Evolutionary conservation across 306 rosid species (phyloP).

Genomic region (Amphicarpaea edgeworthii): DNA sequence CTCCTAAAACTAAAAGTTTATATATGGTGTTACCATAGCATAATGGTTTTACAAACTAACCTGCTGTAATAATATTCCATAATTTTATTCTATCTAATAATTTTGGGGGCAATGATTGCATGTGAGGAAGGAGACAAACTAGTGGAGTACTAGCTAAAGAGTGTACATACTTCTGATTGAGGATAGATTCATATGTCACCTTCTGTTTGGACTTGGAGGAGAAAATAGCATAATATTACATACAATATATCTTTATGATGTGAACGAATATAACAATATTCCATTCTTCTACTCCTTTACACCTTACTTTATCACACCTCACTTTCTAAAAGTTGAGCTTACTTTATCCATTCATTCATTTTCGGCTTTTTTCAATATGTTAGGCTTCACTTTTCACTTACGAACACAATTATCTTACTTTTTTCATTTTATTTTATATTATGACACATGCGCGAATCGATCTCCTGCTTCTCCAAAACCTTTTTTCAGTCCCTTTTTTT

Average conservation of each 20-base stretch:
- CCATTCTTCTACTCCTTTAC: neutral
- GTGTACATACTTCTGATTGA: neutral
- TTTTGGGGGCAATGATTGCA: constrained; percentile 21
- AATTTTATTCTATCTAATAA: constrained; percentile 18
- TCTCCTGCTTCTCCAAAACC: constrained; percentile 7
- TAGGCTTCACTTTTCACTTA: constrained; percentile 41
- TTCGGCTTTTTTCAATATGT: constrained; percentile 23
- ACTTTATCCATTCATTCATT: constrained; percentile 33
- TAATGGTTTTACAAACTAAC: constrained; percentile 5
- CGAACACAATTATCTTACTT: constrained; percentile 18
- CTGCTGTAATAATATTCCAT: neutral
- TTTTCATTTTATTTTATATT: neutral
- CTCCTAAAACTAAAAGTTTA: neutral
- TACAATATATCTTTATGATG: constrained; percentile 20
- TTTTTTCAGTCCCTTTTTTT: neutral
- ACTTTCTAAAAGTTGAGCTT: constrained; percentile 40
- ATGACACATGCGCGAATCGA: neutral
- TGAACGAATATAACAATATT: constrained; percentile 25
- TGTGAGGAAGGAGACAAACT: constrained; percentile 38
- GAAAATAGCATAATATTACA: constrained; percentile 16
- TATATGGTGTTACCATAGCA: constrained; percentile 7
- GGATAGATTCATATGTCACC: constrained; percentile 38
- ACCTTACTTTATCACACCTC: constrained; percentile 8
- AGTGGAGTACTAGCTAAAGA: constrained; percentile 3
- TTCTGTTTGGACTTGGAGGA: constrained; percentile 33